These are phyloP conservation scores for Microcera coccophila DNA, from an alignment of 2,329 filamentous ascomycete species.

Conservation along the genomic window DNA sequence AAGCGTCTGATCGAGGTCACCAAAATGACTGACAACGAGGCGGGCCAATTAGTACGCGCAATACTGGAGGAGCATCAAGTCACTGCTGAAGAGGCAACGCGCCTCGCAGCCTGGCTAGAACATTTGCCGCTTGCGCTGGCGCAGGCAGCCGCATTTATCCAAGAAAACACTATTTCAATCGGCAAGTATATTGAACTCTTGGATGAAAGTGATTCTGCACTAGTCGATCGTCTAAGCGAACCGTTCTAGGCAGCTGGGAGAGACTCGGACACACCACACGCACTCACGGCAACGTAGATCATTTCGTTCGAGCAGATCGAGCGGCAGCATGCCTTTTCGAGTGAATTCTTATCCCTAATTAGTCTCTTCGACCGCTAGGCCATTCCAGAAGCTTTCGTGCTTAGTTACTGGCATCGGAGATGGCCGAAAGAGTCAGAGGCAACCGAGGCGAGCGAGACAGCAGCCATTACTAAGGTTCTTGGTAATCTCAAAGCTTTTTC, in stretches of 20 bases:
- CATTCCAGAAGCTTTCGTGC: slow-evolving; percentile 28
- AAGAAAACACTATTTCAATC: slow-evolving; percentile 24
- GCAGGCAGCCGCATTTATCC: slow-evolving; percentile 41
- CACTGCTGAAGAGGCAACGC: slow-evolving; percentile 1
- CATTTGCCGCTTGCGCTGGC: slow-evolving; percentile 37
- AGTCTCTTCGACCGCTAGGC: slow-evolving; percentile 39
- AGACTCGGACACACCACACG: slow-evolving; percentile 31
- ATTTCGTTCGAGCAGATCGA: slow-evolving; percentile 41
- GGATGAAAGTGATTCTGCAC: slow-evolving; percentile 28
- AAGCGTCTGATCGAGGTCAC: not conserved
- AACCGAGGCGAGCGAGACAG: not conserved
- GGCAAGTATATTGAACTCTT: slow-evolving; percentile 34
- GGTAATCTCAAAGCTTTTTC: slow-evolving; percentile 32
- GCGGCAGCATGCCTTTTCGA: slow-evolving; percentile 27
- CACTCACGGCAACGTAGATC: slow-evolving; percentile 38
- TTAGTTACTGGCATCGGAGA: slow-evolving; percentile 6
- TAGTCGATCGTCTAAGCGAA: slow-evolving; percentile 6
- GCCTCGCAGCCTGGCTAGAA: slow-evolving; percentile 25
- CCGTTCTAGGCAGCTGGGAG: slow-evolving; percentile 34
- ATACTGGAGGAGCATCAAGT: not conserved
- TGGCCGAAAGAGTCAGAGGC: slow-evolving; percentile 2
- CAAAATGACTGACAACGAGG: not conserved
- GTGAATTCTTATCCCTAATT: slow-evolving; percentile 38
- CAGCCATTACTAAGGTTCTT: slow-evolving; percentile 26
- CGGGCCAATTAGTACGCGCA: not conserved